Conservation (phyloP, 1,139 yeast species). For the Kodamaea sp. region DNA sequence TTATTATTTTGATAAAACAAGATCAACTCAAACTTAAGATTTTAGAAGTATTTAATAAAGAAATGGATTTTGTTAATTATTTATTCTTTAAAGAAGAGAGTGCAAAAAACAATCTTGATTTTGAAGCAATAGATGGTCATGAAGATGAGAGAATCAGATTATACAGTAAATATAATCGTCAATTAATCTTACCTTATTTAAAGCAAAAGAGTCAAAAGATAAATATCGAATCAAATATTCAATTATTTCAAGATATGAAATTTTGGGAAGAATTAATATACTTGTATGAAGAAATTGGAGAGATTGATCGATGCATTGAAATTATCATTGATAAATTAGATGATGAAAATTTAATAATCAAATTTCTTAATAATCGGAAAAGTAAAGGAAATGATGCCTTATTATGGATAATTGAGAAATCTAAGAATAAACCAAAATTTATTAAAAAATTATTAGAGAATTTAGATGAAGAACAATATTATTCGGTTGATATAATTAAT, state of each 20-base stretch:
- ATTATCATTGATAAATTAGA: conserved; percentile 72
- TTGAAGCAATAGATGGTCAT: conserved; percentile 31
- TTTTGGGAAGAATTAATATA: conserved; percentile 71
- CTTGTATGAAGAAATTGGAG: conserved; percentile 80
- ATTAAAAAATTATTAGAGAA: conserved; percentile 70
- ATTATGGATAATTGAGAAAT: conserved; percentile 74
- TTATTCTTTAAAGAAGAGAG: conserved; percentile 53
- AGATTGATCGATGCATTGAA: conserved; percentile 67
- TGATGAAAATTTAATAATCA: conserved; percentile 79
- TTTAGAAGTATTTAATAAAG: conserved; percentile 41
- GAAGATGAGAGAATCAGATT: conserved; percentile 57
- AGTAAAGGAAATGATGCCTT: conserved; percentile 69
- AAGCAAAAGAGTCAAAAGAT: conserved; percentile 25
- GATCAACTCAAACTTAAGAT: conserved; percentile 5
- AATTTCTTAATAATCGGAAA: conserved; percentile 53
- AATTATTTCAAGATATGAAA: conserved; percentile 20
- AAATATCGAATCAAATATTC: conserved; percentile 7
- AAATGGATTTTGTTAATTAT: conserved; percentile 54
- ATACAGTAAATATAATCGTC: conserved; percentile 58
- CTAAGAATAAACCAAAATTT: conserved; percentile 69
- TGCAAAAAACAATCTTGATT: not conserved
- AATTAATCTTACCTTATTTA: conserved; percentile 53
- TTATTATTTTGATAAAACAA: conserved; percentile 57
- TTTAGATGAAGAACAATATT: conserved; percentile 51
- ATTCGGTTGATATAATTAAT: conserved; percentile 6